These are phyloP conservation scores for Carex myosuroides DNA, from an alignment of 176 grass and related monocot genomes.

Conservation along the genomic window DNA sequence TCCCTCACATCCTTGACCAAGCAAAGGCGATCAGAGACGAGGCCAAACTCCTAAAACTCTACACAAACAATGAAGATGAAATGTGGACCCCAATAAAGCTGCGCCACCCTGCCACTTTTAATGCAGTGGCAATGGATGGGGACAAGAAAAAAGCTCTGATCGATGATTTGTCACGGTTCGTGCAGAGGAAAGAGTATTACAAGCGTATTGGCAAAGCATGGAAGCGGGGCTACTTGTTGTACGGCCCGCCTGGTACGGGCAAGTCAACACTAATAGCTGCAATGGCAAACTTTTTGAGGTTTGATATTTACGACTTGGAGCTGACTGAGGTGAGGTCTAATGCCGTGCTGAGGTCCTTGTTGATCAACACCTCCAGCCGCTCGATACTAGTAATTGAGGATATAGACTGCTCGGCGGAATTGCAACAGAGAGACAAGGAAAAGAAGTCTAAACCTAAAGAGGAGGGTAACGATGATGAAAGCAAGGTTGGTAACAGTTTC, in stretches of 20 bases:
- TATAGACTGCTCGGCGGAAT: slow-evolving; percentile 54
- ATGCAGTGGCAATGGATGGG: slow-evolving; percentile 61
- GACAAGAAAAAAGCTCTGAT: slow-evolving; percentile 49
- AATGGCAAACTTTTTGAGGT: slow-evolving; percentile 78
- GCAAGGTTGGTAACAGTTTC: slow-evolving; percentile 29
- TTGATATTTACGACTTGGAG: slow-evolving; percentile 80
- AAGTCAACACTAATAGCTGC: slow-evolving; percentile 95
- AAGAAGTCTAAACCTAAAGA: slow-evolving; percentile 26
- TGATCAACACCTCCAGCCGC: slow-evolving; percentile 43
- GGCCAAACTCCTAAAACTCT: slow-evolving; percentile 40
- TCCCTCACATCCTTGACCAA: slow-evolving; percentile 46
- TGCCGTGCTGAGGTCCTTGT: slow-evolving; percentile 44
- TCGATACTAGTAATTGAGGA: slow-evolving; percentile 91
- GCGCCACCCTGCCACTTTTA: slow-evolving; percentile 74
- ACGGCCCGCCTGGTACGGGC: slow-evolving; percentile 82
- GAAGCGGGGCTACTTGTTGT: slow-evolving; percentile 81
- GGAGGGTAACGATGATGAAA: slow-evolving; percentile 7
- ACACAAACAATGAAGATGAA: slow-evolving; percentile 38
- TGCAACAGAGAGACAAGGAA: slow-evolving; percentile 44
- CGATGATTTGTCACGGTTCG: slow-evolving; percentile 55
- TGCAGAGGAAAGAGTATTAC: slow-evolving; percentile 82
- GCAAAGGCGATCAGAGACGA: slow-evolving; percentile 52
- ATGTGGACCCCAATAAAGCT: slow-evolving; percentile 53
- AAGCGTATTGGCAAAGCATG: slow-evolving; percentile 75
- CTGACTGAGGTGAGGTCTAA: slow-evolving; percentile 56